phyloP scores from a whole-genome alignment of 2,329 filamentous ascomycete genomes.

The Talaromyces sp. region DNA sequence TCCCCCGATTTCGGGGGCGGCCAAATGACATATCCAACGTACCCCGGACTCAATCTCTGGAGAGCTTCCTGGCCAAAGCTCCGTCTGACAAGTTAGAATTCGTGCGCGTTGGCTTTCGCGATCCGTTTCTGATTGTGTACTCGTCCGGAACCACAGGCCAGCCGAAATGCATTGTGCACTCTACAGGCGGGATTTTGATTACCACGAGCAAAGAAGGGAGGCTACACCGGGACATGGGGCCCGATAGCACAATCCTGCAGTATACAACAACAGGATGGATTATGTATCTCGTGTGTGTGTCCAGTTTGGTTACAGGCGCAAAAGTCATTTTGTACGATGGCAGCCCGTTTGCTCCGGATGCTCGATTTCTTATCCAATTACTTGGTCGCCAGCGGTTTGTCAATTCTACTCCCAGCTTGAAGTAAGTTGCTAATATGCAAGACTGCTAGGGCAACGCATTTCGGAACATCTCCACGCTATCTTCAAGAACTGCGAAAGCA shows the following conservation, averaged over 20 bases:
- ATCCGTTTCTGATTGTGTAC: constrained; percentile 74
- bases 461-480: constrained; percentile 73
- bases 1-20: constrained; percentile 57
- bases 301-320: constrained; percentile 55
- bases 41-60: constrained; percentile 37
- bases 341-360: constrained; percentile 68
- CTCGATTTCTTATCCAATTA: constrained; percentile 58
- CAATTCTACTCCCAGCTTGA: no score
- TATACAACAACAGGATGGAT: constrained; percentile 78
- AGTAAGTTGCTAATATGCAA: constrained; percentile 1
- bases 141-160: constrained; percentile 75
- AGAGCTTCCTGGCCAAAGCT: constrained; percentile 32
- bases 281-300: constrained; percentile 68
- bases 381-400: constrained; percentile 50
- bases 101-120: constrained; percentile 60
- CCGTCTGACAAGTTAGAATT: constrained; percentile 44
- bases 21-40: constrained; percentile 56
- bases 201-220: constrained; percentile 54
- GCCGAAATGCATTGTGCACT: constrained; percentile 83
- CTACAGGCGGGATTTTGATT: constrained; percentile 37
- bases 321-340: constrained; percentile 73
- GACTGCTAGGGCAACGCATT: constrained; percentile 55
- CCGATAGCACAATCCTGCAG: constrained; percentile 46
- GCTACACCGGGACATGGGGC: constrained; percentile 45
- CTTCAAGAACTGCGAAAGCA: constrained; percentile 66